Base-by-base conservation (phyloP, 1,139 yeast genomes). In the Eremothecium cymbalariae region DNA sequence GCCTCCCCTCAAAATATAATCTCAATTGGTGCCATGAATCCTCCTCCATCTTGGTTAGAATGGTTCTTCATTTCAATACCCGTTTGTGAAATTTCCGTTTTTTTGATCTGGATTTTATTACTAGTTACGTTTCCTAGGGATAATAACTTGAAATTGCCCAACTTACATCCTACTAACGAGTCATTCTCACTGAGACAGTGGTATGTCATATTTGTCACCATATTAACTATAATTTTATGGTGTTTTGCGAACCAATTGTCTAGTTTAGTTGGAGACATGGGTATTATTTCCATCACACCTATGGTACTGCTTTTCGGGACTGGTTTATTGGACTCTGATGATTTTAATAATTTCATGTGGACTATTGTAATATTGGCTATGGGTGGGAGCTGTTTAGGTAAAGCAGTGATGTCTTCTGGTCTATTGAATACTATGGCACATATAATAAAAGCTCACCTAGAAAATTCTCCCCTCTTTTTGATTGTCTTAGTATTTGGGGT, bases 321-420 rank as follows among this genome's bases (percentile, higher is more conserved):
- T 0, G 95, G 95, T 2, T 60, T 86, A 27, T 63, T 88, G 41
- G 74, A 80, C 27, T 76, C 82, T 8, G 94, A 84, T 37, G 97
- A 88, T 55, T 82, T 88, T 56, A 88, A 88, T 62, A 85, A 82
- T 54, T 88, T 82, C 62, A 77, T 94, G 44, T 88, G 97, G 97
- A 80, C 90, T 1, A 88, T 88, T 50, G 86, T 88, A 13, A 73
- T 88, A 38, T 68, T 88, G 45, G 96, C 96, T 4, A 86, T 86
- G 96, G 97, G 97, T 37, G 97, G 97, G 48, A 71, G 85, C 42
- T 94, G 95, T 1, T 67, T 88, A 28, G 97, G 97, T 41, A 83
- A 81, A 55, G 95, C 94, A 1, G 94, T 88, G 5, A 73, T 90
- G 1, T 78, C 93, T 2, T 83, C 94, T 1, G 96, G 96, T 0